Evolutionary conservation across 2,329 filamentous ascomycete species (phyloP), one percentile per base, ranked within the genome.

Genomic region (Aspergillus sp.): DNA sequence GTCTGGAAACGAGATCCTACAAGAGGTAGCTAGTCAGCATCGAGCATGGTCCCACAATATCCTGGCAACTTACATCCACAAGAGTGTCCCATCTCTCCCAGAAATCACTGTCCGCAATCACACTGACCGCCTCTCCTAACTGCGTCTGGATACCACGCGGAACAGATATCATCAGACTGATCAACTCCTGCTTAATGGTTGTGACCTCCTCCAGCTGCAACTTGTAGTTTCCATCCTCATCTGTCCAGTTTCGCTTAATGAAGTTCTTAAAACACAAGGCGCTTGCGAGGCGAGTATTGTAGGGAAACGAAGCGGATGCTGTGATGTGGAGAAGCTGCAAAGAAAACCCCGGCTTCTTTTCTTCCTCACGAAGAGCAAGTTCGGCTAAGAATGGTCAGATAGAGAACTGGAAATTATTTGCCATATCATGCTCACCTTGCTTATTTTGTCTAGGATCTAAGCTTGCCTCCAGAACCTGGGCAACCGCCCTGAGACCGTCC

Each of bases 251-350:
- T 64, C 86, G 82, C 68, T 86, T 86, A 63, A 98, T 89, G 69
- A 95, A 94, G 74, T 98, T 98, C 73, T 98, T 98, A 80, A 98
- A 98, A 73, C 87, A 93, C 50, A 98, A 78, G 29, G 93, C 88
- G 60, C 86, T 88, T 5, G 91, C 82, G 38, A 98, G 82, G 52
- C 93, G 83, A 51, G 87, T 93, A 59, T 87, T 91, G 54, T 77
- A 71, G 36, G 88, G 83, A 53, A 85, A 80, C 38, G 78, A 73
- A 48, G 83, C 80, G 56, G 85, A 82, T 53, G 86, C 88, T 60
- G 95, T 88, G 63, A 97, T 94, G 59, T 91, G 89, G 44, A 98
- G 85, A 46, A 98, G 82, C 46, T 79, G 77, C 44, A 97, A 77
- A 10, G 91, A 94, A 74, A 94, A 98, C 61, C 86, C 85, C 6